Conservation (phyloP, 441 rosid species). For the Adansonia madagascariensis region DNA sequence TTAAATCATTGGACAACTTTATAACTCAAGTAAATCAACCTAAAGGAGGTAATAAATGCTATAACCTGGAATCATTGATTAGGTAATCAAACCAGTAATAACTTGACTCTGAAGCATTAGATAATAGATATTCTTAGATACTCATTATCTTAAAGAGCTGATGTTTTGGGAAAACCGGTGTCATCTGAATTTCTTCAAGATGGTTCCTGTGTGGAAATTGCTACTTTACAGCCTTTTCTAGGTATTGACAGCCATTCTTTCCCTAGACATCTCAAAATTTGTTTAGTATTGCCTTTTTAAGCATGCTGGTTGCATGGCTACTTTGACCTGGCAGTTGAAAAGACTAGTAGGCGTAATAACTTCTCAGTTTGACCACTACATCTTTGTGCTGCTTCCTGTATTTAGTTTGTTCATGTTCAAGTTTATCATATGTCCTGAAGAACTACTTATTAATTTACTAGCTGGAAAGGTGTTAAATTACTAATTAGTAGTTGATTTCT, state of each 20-base stretch:
- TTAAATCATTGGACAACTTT: neutral
- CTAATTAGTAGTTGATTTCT: conserved; percentile 15
- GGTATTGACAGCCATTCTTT: conserved; percentile 2
- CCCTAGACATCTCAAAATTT: neutral
- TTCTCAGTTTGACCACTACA: neutral
- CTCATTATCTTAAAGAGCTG: conserved; percentile 13
- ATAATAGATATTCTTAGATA: neutral
- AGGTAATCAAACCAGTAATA: neutral
- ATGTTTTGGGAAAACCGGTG: neutral
- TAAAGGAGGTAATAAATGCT: conserved; percentile 6
- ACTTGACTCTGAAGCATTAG: neutral
- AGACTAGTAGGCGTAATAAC: neutral
- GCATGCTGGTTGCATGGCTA: conserved; percentile 13
- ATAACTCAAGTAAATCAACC: conserved; percentile 4
- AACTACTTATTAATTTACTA: neutral
- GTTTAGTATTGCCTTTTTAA: neutral
- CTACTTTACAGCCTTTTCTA: neutral
- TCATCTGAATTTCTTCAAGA: conserved; percentile 9
- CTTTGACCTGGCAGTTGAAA: conserved; percentile 14
- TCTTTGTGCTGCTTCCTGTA: neutral
- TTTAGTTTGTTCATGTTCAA: neutral
- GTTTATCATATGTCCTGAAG: neutral
- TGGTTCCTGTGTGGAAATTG: conserved; percentile 8
- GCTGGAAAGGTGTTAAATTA: conserved; percentile 6
- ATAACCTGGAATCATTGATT: neutral